Percentiles rank a stretch among this genome's conserved stretches.
Evolutionary conservation across 352 stramenopile genomes (phyloP).

Genomic region (Globisporangium iwayamae): DNA sequence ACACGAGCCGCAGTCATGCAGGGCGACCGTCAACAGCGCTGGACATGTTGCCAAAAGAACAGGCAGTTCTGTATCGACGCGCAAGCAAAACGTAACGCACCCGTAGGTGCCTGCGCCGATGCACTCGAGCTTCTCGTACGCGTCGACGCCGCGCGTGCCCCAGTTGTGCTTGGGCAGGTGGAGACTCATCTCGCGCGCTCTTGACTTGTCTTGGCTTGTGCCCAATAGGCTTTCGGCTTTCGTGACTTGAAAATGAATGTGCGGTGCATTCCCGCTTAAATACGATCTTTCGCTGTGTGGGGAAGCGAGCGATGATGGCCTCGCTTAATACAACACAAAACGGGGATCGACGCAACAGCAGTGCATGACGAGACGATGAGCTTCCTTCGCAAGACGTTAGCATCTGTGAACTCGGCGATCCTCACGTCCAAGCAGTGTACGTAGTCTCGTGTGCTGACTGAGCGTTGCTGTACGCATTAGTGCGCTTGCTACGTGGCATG

Average conservation of each 20-base stretch:
- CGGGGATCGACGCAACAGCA: not conserved
- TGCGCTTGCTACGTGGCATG: not conserved
- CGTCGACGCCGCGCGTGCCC: constrained; percentile 78
- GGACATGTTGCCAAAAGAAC: not conserved
- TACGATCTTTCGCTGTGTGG: not conserved
- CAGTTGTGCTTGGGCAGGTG: constrained; percentile 83
- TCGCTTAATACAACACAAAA: not conserved
- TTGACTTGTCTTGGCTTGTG: not conserved
- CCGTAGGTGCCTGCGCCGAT: constrained; percentile 88
- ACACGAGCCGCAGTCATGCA: not conserved
- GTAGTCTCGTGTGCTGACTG: constrained; percentile 8
- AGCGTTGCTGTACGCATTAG: not conserved
- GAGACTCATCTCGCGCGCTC: constrained; percentile 56
- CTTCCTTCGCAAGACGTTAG: constrained; percentile 63
- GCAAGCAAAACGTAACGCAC: constrained; percentile 28
- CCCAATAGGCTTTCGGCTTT: not conserved
- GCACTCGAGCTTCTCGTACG: constrained; percentile 89
- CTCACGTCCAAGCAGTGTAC: constrained; percentile 82
- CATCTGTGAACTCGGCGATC: constrained; percentile 72
- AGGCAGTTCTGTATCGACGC: not conserved
- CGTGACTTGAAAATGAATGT: not conserved
- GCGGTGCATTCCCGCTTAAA: not conserved
- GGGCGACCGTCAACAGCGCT: not conserved
- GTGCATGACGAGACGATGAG: constrained; percentile 40
- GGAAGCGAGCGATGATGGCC: not conserved